Evolutionary conservation across 306 rosid genomes (phyloP).

Genomic region (Urtica urens): DNA sequence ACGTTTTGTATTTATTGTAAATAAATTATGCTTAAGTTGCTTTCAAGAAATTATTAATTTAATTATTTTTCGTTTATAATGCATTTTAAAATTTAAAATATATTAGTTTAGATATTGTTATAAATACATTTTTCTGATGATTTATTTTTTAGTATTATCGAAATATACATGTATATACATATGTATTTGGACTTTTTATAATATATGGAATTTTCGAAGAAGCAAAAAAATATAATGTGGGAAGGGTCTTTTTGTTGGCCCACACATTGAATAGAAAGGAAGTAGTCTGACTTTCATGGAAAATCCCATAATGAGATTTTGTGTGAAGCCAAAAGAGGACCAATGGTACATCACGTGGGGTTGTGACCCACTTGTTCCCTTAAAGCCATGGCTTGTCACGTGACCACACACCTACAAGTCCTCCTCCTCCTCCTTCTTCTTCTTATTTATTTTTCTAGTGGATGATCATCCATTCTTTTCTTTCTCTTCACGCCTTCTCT

Average conservation of each 20-base stretch:
- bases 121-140: too few species aligned
- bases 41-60: too few species aligned
- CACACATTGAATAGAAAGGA: conserved; percentile 10
- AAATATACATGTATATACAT: too few species aligned
- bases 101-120: too few species aligned
- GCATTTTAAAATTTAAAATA: too few species aligned
- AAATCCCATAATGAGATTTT: conserved; percentile 47
- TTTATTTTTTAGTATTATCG: too few species aligned
- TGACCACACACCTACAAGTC: conserved; percentile 14
- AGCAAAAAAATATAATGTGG: neutral
- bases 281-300: conserved; percentile 32
- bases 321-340: conserved; percentile 26
- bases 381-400: conserved; percentile 41
- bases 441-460: conserved; percentile 5
- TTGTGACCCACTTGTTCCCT: conserved; percentile 50
- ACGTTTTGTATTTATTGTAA: too few species aligned
- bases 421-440: neutral
- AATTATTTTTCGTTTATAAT: too few species aligned
- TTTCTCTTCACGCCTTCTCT: conserved; percentile 28
- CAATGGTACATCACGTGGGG: conserved; percentile 81
- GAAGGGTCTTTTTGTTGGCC: conserved; percentile 4
- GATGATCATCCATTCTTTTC: conserved; percentile 40
- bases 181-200: too few species aligned
- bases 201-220: too few species aligned
- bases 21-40: too few species aligned